These are phyloP conservation scores for Penicillium sp. DNA, from an alignment of 2,329 filamentous ascomycete genomes.

Conservation along the genomic window DNA sequence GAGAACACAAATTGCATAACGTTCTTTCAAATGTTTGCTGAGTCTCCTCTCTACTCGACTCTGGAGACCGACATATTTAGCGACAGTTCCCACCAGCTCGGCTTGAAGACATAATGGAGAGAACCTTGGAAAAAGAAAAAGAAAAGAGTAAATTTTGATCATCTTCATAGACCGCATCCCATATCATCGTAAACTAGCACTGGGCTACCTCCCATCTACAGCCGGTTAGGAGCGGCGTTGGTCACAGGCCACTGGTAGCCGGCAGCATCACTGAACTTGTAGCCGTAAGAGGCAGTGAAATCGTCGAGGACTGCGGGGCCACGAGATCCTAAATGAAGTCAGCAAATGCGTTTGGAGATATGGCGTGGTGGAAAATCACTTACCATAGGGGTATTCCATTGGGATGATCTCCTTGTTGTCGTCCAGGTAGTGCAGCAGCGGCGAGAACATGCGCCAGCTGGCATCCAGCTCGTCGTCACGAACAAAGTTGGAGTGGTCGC, in stretches of 20 bases:
- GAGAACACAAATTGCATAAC: background rate
- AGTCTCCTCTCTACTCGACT: conserved; percentile 10
- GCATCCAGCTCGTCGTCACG: conserved; percentile 95
- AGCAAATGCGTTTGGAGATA: background rate
- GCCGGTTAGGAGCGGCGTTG: conserved; percentile 68
- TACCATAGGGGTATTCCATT: conserved; percentile 99
- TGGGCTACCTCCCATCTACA: conserved; percentile 52
- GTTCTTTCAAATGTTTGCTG: conserved; percentile 13
- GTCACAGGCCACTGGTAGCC: conserved; percentile 91
- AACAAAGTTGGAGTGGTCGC: conserved; percentile 99
- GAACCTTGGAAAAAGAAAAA: conserved; percentile 6
- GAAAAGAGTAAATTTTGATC: conserved; percentile 24
- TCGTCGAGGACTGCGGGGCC: conserved; percentile 95
- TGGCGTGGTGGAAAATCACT: conserved; percentile 34
- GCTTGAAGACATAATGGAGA: conserved; percentile 6
- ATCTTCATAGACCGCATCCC: conserved; percentile 21
- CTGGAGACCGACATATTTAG: conserved; percentile 2
- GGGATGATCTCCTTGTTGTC: conserved; percentile 99
- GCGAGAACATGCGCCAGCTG: conserved; percentile 97
- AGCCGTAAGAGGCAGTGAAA: conserved; percentile 96
- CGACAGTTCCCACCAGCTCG: conserved; percentile 11
- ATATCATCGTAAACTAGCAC: conserved; percentile 24
- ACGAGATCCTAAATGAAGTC: conserved; percentile 67
- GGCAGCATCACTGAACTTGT: conserved; percentile 96
- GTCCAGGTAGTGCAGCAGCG: conserved; percentile 94